These are phyloP conservation scores for Paramecium tetraurelia DNA, from an alignment of 73 alveolate species.

Conservation along the genomic window DNA sequence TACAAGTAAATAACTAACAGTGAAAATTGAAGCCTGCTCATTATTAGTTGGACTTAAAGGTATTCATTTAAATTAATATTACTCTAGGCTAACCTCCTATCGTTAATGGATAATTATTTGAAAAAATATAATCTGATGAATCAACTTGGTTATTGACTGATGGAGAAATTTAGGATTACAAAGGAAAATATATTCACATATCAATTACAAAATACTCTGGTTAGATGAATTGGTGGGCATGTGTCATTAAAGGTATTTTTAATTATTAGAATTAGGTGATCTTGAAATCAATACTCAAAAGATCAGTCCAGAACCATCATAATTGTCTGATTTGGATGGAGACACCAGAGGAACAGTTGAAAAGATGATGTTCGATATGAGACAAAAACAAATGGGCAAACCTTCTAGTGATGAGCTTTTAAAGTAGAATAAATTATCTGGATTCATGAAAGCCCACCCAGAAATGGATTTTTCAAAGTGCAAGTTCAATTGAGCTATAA, in stretches of 20 bases:
- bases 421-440: slow-evolving; percentile 83
- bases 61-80: neutral
- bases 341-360: slow-evolving; percentile 96
- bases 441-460: slow-evolving; percentile 96
- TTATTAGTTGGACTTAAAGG: slow-evolving; percentile 81
- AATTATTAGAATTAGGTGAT: slow-evolving; percentile 60
- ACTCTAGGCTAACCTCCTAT: slow-evolving; percentile 57
- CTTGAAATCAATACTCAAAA: slow-evolving; percentile 89
- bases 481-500: slow-evolving; percentile 71
- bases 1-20: slow-evolving; percentile 75
- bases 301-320: slow-evolving; percentile 94
- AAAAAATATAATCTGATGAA: slow-evolving; percentile 82
- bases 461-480: slow-evolving; percentile 98
- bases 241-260: slow-evolving; percentile 68
- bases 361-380: slow-evolving; percentile 96
- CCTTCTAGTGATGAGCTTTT: slow-evolving; percentile 93
- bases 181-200: slow-evolving; percentile 69
- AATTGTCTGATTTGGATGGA: slow-evolving; percentile 92
- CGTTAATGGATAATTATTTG: slow-evolving; percentile 82
- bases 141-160: slow-evolving; percentile 89
- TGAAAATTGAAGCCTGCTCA: slow-evolving; percentile 65
- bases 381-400: slow-evolving; percentile 89
- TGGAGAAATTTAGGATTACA: slow-evolving; percentile 66
- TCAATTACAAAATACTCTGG: slow-evolving; percentile 80
- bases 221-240: slow-evolving; percentile 93